Base-by-base conservation (phyloP, 257 asterid genomes). In the Nicotiana undulata region DNA sequence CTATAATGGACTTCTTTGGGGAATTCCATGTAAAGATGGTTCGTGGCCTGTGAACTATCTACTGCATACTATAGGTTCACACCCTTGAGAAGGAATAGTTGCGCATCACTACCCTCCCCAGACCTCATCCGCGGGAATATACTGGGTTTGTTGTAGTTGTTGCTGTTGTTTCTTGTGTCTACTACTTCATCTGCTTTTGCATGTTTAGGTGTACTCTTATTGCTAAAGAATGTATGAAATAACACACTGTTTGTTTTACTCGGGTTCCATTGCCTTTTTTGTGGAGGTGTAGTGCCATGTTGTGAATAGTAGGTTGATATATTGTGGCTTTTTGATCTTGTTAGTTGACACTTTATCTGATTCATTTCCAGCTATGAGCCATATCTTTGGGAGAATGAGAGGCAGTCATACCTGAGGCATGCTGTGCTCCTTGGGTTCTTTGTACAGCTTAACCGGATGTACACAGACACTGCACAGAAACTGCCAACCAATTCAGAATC, bases 401-500 rank as follows among this genome's bases (percentile, higher is more conserved):
- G 89, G 86, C 98, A 91, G 87, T 89, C 97, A 70, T 96, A 89
- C 88, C 91, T 92, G 46, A 87, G 98, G 91, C 99, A 96, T 82
- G 94, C 97, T 53, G 98, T 96, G 80, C 97, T 94, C 80, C 93
- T 90, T 81, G 99, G 99, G 31, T 94, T 94, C 83, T 94, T 96
- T 87, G 99, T 94, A 86, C 99, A 94, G 88, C 98, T 96, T 82
- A 94, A 89, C 85, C 90, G 97, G 85, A 85, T 90, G 82, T 89
- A 94, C 82, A 88, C 86, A 83, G 97, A 94, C 83, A 85, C 92
- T 28, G 81, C 87, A 13, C 97, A 90, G 86, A 96, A 92, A 91
- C 90, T 90, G 77, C 90, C 95, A 67, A 89, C 95, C 82, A 96
- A 94, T 88, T 88, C 98, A 12, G 98, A 94, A 80, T 96, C 99